phyloP scores from a whole-genome alignment of 2,329 filamentous ascomycete genomes.

The Trichoderma guizhouense region DNA sequence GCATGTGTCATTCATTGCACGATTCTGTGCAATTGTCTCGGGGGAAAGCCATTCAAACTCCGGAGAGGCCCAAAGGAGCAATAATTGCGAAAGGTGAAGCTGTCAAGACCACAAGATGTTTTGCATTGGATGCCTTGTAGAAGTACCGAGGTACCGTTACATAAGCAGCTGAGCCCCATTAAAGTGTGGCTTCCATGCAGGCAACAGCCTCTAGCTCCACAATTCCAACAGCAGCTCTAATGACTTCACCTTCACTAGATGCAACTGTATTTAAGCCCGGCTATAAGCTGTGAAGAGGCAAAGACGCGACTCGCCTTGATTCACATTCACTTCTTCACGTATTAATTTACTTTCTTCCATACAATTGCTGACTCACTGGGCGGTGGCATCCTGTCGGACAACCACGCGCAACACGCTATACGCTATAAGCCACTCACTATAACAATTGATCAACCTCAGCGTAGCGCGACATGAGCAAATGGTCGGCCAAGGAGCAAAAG shows the following conservation, averaged over 20 bases:
- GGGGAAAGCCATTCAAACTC: not conserved
- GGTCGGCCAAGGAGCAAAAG: not conserved
- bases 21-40: not conserved
- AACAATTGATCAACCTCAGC: not conserved
- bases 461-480: constrained; percentile 16
- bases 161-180: not conserved
- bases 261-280: not conserved
- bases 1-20: not conserved
- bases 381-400: not conserved
- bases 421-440: not conserved
- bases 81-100: not conserved
- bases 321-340: not conserved
- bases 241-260: not conserved
- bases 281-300: not conserved
- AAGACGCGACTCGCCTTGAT: not conserved
- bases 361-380: not conserved
- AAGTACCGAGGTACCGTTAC: not conserved
- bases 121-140: not conserved
- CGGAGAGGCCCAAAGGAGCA: not conserved
- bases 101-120: not conserved
- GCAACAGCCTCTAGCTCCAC: not conserved
- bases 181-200: not conserved
- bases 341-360: not conserved
- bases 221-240: not conserved
- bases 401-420: not conserved